Conservation (phyloP, 2,329 filamentous ascomycete genomes). For the Fusarium redolens region DNA sequence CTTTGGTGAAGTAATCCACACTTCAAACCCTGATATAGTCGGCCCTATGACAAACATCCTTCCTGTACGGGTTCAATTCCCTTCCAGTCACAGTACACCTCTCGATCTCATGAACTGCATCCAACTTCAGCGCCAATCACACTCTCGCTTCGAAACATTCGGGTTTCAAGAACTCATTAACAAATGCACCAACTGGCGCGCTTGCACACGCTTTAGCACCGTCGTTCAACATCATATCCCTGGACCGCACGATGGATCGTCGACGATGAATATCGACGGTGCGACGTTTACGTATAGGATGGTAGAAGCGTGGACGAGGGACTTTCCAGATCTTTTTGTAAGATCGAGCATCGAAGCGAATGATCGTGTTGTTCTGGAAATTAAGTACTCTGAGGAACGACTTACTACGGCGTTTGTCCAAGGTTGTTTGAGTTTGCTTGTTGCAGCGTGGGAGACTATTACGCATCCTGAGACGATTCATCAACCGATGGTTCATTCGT, state of each 20-base stretch:
- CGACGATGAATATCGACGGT: slow-evolving; percentile 58
- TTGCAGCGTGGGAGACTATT: slow-evolving; percentile 58
- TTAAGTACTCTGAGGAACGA: slow-evolving; percentile 60
- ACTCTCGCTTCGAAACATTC: slow-evolving; percentile 62
- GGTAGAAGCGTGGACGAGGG: slow-evolving; percentile 54
- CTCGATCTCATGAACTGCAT: slow-evolving; percentile 61
- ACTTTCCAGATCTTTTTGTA: slow-evolving; percentile 60
- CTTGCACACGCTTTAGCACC: slow-evolving; percentile 65
- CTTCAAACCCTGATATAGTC: slow-evolving; percentile 58
- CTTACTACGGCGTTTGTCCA: slow-evolving; percentile 56
- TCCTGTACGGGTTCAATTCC: slow-evolving; percentile 61
- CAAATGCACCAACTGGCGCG: slow-evolving; percentile 65
- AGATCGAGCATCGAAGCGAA: slow-evolving; percentile 53
- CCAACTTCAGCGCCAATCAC: slow-evolving; percentile 60
- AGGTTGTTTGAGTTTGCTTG: slow-evolving; percentile 58
- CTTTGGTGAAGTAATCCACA: slow-evolving; percentile 66
- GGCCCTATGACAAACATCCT: slow-evolving; percentile 61
- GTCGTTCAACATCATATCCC: slow-evolving; percentile 61
- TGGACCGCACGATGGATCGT: slow-evolving; percentile 49
- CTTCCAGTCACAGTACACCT: slow-evolving; percentile 57
- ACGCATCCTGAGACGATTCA: slow-evolving; percentile 59
- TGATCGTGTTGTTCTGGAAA: slow-evolving; percentile 54
- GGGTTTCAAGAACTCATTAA: slow-evolving; percentile 64
- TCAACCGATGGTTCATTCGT: slow-evolving; percentile 58
- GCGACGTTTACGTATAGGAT: slow-evolving; percentile 59